Percentiles rank a stretch among this genome's conserved stretches.
These are phyloP conservation scores for Priceomyces carsonii DNA, from an alignment of 805 yeast species.

Conservation along the genomic window DNA sequence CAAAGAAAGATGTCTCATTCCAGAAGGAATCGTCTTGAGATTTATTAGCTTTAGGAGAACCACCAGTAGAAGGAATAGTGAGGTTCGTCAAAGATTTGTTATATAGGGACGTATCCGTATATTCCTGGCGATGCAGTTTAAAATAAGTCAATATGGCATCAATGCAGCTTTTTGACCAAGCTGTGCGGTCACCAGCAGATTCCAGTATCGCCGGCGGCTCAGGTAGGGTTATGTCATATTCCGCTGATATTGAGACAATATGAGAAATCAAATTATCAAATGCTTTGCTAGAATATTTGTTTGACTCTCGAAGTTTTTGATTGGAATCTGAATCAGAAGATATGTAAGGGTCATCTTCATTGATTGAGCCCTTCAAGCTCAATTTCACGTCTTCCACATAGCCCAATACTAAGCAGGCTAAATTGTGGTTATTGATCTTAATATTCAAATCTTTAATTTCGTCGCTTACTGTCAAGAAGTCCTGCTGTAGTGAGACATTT, in stretches of 20 bases:
- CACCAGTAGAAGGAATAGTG: slow-evolving; percentile 13
- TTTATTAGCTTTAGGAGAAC: slow-evolving; percentile 10
- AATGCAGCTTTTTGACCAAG: slow-evolving; percentile 43
- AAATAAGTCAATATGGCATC: slow-evolving; percentile 25
- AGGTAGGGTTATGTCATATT: slow-evolving; percentile 43
- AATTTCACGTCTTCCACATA: slow-evolving; percentile 45
- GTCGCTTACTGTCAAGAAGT: slow-evolving; percentile 21
- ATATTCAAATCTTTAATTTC: slow-evolving; percentile 30
- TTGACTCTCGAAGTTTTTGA: not conserved
- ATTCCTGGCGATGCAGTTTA: slow-evolving; percentile 3
- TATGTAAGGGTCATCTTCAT: too few species aligned
- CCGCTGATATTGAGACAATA: slow-evolving; percentile 48
- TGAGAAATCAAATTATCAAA: slow-evolving; percentile 49
- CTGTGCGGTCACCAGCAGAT: slow-evolving; percentile 22
- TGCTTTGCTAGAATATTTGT: slow-evolving; percentile 11
- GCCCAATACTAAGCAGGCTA: slow-evolving; percentile 47
- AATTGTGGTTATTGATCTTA: slow-evolving; percentile 40
- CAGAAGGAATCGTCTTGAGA: slow-evolving; percentile 20
- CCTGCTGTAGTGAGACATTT: slow-evolving; percentile 30
- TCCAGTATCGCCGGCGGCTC: slow-evolving; percentile 19
- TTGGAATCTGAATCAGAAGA: not conserved
- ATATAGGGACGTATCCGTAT: slow-evolving; percentile 3
- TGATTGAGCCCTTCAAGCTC: slow-evolving; percentile 14
- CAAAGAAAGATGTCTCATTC: slow-evolving; percentile 28
- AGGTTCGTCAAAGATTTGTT: slow-evolving; percentile 10